Base-by-base conservation (phyloP, 2,329 filamentous ascomycete species). In the Curvularia lunata region DNA sequence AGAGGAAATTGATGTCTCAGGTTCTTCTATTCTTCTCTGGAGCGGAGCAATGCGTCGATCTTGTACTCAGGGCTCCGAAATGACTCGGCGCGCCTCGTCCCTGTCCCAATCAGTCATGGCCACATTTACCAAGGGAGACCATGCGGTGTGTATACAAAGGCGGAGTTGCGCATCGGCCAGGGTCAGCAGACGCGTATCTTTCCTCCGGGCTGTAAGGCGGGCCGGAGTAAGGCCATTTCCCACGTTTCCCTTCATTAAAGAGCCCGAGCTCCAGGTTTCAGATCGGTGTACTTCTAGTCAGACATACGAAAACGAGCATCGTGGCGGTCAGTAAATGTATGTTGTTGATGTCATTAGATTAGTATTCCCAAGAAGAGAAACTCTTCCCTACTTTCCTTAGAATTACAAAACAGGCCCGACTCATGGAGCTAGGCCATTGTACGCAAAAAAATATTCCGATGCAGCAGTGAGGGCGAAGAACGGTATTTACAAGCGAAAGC, bases 401-500 rank as follows among this genome's bases (percentile, higher is more conserved):
- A 27, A 54, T 59, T 62, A 59, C 34, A 59, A 59, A 13, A 5
- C 30, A 27, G 21, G 46, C 13, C 38, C 27, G 37, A 37, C 37
- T 28, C 34, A 40, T 21, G 18, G 16, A 30, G 43, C 32, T 5
- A 27, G 38, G 34, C 52, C 16, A 5, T 21, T 42, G 32, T 48
- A 55, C 51, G 43, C 18, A 23, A 28, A 57, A 62, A 51, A 13
- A n/a, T n/a, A n/a, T 48, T 38, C 21, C 21, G 21, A 30, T 56
- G 57, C 58, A 60, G 25, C 45, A 38, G 16, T 34, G 54, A 58
- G 40, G 53, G 54, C 49, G 27, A 37, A 45, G 48, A 60, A 63
- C 19, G 32, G 27, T 54, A 56, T 54, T 19, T 58, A 58, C 58
- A 58, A 48, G 25, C 55, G 18, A 48, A 54, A 54, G 21, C 4